phyloP scores from a whole-genome alignment of 1,139 yeast species.

The Scheffersomyces quercinus region DNA sequence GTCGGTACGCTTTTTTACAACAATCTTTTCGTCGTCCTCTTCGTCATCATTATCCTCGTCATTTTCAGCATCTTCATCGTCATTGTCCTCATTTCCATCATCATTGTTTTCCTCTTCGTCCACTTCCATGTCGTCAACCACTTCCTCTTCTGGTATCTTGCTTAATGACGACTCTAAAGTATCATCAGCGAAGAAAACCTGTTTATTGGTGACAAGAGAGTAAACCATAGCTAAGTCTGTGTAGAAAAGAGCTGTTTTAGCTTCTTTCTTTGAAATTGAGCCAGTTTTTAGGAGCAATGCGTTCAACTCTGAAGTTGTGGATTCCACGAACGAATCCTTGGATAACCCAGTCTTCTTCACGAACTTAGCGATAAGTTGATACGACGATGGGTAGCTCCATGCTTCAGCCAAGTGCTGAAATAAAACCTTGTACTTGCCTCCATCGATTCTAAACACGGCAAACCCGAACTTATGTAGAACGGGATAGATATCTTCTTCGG shows the following conservation, averaged over 20 bases:
- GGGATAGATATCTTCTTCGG: too few relatives aligned
- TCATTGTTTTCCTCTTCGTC: slow-evolving; percentile 4
- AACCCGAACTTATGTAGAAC: slow-evolving; percentile 3
- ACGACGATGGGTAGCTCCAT: slow-evolving; percentile 47
- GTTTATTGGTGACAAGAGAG: slow-evolving; percentile 17
- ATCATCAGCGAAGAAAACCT: slow-evolving; percentile 14
- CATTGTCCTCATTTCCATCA: slow-evolving; percentile 3
- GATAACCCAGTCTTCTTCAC: slow-evolving; percentile 22
- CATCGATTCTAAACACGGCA: slow-evolving; percentile 6
- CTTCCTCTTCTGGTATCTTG: not conserved
- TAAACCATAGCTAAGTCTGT: slow-evolving; percentile 24
- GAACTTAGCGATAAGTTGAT: slow-evolving; percentile 35
- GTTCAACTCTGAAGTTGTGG: slow-evolving; percentile 24
- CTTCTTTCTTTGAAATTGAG: slow-evolving; percentile 23
- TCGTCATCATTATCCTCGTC: slow-evolving; percentile 6
- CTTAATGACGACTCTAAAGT: not conserved
- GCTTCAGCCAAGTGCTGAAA: slow-evolving; percentile 32
- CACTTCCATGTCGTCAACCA: not conserved
- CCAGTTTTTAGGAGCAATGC: slow-evolving; percentile 18
- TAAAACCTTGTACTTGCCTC: slow-evolving; percentile 22
- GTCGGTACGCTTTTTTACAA: slow-evolving; percentile 1
- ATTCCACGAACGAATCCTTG: slow-evolving; percentile 19
- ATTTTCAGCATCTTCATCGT: slow-evolving; percentile 1
- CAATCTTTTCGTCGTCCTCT: slow-evolving; percentile 4
- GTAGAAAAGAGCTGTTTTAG: slow-evolving; percentile 26